Conservation (phyloP, 2,329 filamentous ascomycete species). For the Arthroderma sp. region DNA sequence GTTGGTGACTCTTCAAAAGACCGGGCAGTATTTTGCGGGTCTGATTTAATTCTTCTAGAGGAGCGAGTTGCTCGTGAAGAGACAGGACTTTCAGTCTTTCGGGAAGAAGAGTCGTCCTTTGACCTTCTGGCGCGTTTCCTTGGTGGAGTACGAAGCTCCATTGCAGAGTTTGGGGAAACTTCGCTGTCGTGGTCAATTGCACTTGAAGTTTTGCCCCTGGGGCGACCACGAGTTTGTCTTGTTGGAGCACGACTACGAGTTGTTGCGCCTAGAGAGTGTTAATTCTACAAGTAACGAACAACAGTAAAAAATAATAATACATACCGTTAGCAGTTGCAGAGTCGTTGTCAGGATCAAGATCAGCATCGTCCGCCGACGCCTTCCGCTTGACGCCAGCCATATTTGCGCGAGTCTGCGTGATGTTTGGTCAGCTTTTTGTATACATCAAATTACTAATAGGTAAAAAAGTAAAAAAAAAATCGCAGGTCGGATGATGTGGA, state of each 20-base stretch:
- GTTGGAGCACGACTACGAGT: too few species aligned
- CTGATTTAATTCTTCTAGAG: constrained; percentile 9
- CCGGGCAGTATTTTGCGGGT: too few species aligned
- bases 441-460: too few species aligned
- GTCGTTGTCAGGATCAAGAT: not conserved
- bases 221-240: too few species aligned
- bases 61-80: constrained; percentile 9
- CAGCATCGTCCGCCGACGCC: not conserved
- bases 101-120: constrained; percentile 5
- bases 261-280: too few species aligned
- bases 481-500: too few species aligned
- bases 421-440: not conserved
- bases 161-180: not conserved
- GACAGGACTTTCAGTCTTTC: not conserved
- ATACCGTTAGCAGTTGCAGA: not conserved
- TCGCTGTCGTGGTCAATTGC: too few species aligned
- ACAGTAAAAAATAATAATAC: too few species aligned
- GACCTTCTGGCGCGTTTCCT: constrained; percentile 4
- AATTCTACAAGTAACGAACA: too few species aligned
- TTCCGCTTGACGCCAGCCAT: constrained; percentile 7
- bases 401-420: not conserved
- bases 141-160: not conserved
- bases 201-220: not conserved
- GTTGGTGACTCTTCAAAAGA: too few species aligned
- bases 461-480: too few species aligned